phyloP scores from a whole-genome alignment of 768 basidiomycete genomes.

The Aureoboletus auriporus region DNA sequence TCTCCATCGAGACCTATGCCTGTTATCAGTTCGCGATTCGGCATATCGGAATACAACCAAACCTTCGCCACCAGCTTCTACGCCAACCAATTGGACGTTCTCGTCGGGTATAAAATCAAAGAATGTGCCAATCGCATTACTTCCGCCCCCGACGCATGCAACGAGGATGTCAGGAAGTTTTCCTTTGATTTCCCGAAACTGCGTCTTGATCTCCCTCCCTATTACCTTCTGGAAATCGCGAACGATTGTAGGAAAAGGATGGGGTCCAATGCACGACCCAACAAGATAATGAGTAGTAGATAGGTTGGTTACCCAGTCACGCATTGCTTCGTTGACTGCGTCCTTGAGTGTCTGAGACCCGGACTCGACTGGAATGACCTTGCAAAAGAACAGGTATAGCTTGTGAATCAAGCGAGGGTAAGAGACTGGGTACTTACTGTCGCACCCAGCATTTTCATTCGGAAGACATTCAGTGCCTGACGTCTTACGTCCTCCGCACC shows the following conservation, averaged over 20 bases:
- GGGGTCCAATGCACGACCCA: conserved; percentile 95
- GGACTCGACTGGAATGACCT: conserved; percentile 92
- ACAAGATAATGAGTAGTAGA: conserved; percentile 94
- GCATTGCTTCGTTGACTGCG: conserved; percentile 96
- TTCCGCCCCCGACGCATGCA: conserved; percentile 97
- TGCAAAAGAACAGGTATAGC: not conserved
- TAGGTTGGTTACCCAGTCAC: conserved; percentile 98
- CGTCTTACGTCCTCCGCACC: conserved; percentile 95
- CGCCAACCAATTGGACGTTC: conserved; percentile 81
- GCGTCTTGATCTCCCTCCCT: conserved; percentile 88
- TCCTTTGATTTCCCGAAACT: conserved; percentile 64
- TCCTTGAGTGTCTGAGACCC: conserved; percentile 96
- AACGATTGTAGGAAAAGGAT: conserved; percentile 98
- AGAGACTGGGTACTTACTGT: conserved; percentile 45
- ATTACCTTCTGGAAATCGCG: conserved; percentile 98
- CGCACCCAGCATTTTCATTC: conserved; percentile 95
- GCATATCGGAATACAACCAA: conserved; percentile 35
- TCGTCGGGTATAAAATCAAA: conserved; percentile 93
- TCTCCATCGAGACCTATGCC: conserved; percentile 67
- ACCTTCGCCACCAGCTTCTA: conserved; percentile 98
- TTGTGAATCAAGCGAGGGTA: not conserved
- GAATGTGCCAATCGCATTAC: conserved; percentile 97
- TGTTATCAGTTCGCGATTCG: conserved; percentile 8
- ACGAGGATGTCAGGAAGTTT: conserved; percentile 94
- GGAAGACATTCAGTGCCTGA: conserved; percentile 96